phyloP scores from a whole-genome alignment of 202 grass and related monocot genomes.

The Schoenoplectus tabernaemontani region DNA sequence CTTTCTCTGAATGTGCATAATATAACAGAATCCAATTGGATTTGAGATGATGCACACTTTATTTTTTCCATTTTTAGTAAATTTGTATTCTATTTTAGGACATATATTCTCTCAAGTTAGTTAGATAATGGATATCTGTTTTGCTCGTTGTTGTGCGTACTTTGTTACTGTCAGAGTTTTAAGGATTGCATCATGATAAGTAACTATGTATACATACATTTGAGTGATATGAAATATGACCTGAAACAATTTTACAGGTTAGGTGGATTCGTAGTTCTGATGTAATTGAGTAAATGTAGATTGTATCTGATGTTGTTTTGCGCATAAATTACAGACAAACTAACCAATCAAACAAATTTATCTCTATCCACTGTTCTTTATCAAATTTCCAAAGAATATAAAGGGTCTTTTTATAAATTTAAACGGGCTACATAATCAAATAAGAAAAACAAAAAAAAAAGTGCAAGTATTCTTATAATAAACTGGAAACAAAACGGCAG shows the following conservation, averaged over 20 bases:
- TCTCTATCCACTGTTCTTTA: neutral
- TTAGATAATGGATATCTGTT: neutral
- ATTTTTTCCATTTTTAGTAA: slow-evolving; percentile 9
- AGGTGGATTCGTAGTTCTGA: neutral
- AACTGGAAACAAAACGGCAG: neutral
- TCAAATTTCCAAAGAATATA: neutral
- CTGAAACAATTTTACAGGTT: neutral
- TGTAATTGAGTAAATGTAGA: neutral
- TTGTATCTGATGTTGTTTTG: neutral
- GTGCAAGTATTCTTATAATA: neutral
- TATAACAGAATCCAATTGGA: neutral
- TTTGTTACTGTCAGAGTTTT: neutral
- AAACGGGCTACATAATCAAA: neutral
- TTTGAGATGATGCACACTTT: neutral
- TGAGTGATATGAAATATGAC: neutral
- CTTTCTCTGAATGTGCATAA: neutral
- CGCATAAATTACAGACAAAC: neutral
- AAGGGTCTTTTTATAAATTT: neutral
- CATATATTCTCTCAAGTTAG: neutral
- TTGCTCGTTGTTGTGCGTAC: neutral
- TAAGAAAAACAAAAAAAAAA: neutral
- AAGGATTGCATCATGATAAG: neutral
- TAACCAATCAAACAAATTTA: neutral
- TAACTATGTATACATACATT: neutral
- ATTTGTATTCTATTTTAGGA: neutral